A percentile compares a stretch with the other conserved stretches of the same genome.
These are phyloP conservation scores for Acanthamoeba comandoni DNA, from an alignment of 208 protist genomes.

Conservation along the genomic window DNA sequence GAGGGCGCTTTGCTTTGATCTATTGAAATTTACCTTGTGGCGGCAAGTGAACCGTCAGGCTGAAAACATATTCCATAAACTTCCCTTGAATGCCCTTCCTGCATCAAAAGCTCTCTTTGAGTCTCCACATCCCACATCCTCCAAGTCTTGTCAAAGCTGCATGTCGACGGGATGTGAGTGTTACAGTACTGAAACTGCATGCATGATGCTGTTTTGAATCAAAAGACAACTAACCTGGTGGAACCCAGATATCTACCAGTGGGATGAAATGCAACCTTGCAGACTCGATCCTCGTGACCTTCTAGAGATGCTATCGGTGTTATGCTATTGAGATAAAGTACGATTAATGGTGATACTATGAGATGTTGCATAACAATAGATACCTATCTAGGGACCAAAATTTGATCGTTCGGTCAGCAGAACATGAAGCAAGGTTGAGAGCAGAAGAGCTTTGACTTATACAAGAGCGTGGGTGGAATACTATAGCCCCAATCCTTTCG, in stretches of 20 bases:
- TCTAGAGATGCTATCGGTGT: conserved; percentile 70
- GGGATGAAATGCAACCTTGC: conserved; percentile 84
- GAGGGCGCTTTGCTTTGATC: too few relatives aligned
- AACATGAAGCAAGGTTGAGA: conserved; percentile 81
- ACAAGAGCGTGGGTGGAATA: conserved; percentile 79
- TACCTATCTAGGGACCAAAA: conserved; percentile 78
- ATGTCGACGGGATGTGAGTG: not conserved
- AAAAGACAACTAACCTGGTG: conserved; percentile 14
- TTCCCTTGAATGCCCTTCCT: conserved; percentile 86
- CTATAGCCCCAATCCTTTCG: conserved; percentile 78
- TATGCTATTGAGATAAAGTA: not conserved
- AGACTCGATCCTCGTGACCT: conserved; percentile 80
- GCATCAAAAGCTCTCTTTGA: conserved; percentile 80
- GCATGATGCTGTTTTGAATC: conserved; percentile 8
- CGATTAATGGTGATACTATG: not conserved
- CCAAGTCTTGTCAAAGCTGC: conserved; percentile 85
- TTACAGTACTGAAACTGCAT: conserved; percentile 19
- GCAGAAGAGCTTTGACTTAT: conserved; percentile 15
- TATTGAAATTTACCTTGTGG: too few relatives aligned
- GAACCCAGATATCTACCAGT: conserved; percentile 76
- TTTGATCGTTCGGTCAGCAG: conserved; percentile 75
- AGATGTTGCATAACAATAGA: not conserved
- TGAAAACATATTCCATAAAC: conserved; percentile 87
- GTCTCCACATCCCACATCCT: conserved; percentile 86
- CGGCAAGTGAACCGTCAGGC: conserved; percentile 85